Evolutionary conservation across 331 rosid species (phyloP).

Genomic region (Malus hybrid): DNA sequence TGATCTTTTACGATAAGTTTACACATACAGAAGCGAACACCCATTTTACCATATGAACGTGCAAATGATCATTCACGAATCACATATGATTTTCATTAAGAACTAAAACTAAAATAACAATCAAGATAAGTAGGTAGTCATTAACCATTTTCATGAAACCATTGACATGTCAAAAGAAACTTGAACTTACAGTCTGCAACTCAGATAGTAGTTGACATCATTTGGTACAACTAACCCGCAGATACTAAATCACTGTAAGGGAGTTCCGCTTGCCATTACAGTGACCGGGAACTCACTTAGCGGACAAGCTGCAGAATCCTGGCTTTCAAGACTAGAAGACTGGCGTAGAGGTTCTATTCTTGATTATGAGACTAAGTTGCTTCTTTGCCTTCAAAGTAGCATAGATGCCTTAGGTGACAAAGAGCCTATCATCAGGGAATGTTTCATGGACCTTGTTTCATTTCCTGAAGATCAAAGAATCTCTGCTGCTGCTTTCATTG

Average conservation of each 20-base stretch:
- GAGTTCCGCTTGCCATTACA: conserved; percentile 46
- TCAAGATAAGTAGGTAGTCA: too few relatives aligned
- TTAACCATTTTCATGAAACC: too few relatives aligned
- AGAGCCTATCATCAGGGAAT: conserved; percentile 30
- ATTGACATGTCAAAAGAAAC: background rate
- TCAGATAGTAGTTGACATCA: background rate
- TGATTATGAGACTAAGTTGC: conserved; percentile 18
- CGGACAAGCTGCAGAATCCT: conserved; percentile 6
- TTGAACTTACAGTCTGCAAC: background rate
- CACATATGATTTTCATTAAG: too few relatives aligned
- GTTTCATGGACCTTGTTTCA: conserved; percentile 56
- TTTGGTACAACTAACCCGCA: conserved; percentile 15
- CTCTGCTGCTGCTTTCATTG: conserved; percentile 45
- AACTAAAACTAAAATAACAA: too few relatives aligned
- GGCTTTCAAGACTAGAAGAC: conserved; percentile 17
- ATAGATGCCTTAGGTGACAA: conserved; percentile 26
- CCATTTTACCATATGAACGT: too few relatives aligned
- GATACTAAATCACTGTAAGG: conserved; percentile 45
- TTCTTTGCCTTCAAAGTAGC: conserved; percentile 30
- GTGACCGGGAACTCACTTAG: conserved; percentile 35
- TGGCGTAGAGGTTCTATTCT: conserved; percentile 33
- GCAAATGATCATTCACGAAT: conserved; percentile 23
- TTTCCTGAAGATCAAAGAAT: conserved; percentile 58
- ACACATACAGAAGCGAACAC: too few relatives aligned
- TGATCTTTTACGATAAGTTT: too few relatives aligned